These are phyloP conservation scores for Hygrocybe coccinea DNA, from an alignment of 768 basidiomycete genomes.

Conservation along the genomic window DNA sequence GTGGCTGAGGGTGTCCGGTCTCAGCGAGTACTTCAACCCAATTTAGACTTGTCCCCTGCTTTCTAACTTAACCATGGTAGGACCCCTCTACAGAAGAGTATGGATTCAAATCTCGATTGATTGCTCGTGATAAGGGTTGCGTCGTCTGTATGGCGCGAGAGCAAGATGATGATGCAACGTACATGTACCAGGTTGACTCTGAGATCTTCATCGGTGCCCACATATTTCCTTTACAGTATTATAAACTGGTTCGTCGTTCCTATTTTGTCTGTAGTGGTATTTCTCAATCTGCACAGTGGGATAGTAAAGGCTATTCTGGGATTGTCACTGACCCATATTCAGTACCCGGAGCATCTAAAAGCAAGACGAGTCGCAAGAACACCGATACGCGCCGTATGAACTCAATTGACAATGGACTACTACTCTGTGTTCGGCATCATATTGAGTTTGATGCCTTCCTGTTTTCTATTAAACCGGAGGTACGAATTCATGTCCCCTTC, in stretches of 20 bases:
- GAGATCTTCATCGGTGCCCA: slow-evolving; percentile 7
- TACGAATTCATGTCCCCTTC: background rate
- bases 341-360: slow-evolving; percentile 3
- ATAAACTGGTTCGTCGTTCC: slow-evolving; percentile 7
- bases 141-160: slow-evolving; percentile 6
- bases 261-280: background rate
- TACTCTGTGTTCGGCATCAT: slow-evolving; percentile 1
- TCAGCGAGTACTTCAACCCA: background rate
- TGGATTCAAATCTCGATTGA: slow-evolving; percentile 10
- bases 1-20: background rate
- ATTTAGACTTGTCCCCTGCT: background rate
- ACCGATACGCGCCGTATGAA: slow-evolving; percentile 10
- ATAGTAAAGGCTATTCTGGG: background rate
- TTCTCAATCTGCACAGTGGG: slow-evolving; percentile 8
- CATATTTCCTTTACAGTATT: slow-evolving; percentile 9
- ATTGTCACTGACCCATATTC: slow-evolving; percentile 7
- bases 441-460: background rate
- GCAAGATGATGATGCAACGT: slow-evolving; percentile 6
- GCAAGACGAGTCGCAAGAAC: background rate
- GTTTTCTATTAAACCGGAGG: slow-evolving; percentile 9
- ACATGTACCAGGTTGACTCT: slow-evolving; percentile 7
- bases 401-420: slow-evolving; percentile 3
- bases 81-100: slow-evolving; percentile 1
- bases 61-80: slow-evolving; percentile 2
- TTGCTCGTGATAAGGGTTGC: slow-evolving; percentile 11